Conservation (phyloP, 352 stramenopile genomes). For the Phytopythium kandeliae region DNA sequence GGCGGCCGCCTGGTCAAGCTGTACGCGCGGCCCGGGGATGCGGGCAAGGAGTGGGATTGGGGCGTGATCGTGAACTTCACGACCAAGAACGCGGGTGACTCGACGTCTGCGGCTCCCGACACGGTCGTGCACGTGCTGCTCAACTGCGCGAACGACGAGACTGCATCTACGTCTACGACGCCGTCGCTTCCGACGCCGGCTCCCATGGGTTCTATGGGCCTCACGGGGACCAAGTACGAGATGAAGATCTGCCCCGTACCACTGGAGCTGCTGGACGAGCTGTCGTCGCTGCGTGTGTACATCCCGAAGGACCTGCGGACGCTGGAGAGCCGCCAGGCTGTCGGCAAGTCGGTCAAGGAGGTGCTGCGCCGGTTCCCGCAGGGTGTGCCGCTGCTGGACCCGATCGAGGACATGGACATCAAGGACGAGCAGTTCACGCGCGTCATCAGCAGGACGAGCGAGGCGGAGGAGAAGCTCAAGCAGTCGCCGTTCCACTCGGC, state of each 20-base stretch:
- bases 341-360: slow-evolving; percentile 77
- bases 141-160: slow-evolving; percentile 44
- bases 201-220: slow-evolving; percentile 49
- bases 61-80: slow-evolving; percentile 85
- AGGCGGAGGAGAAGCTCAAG: slow-evolving; percentile 71
- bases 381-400: slow-evolving; percentile 89
- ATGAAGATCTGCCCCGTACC: slow-evolving; percentile 87
- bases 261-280: slow-evolving; percentile 64
- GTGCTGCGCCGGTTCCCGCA: slow-evolving; percentile 74
- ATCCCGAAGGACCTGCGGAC: slow-evolving; percentile 81
- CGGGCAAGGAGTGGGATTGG: slow-evolving; percentile 67
- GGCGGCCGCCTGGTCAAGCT: slow-evolving; percentile 88
- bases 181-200: slow-evolving; percentile 40
- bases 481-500: slow-evolving; percentile 60
- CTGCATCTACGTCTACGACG: slow-evolving; percentile 19
- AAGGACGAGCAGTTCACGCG: slow-evolving; percentile 87
- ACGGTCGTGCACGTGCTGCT: slow-evolving; percentile 78
- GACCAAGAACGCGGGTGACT: slow-evolving; percentile 68
- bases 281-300: slow-evolving; percentile 80
- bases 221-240: slow-evolving; percentile 45
- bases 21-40: slow-evolving; percentile 23
- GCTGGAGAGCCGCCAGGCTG: slow-evolving; percentile 61
- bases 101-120: slow-evolving; percentile 51
- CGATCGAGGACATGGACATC: slow-evolving; percentile 94
- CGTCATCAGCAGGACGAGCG: slow-evolving; percentile 78